A percentile compares a stretch with the other conserved stretches of the same genome.
Conservation (phyloP, 2,329 filamentous ascomycete species). For the Fusarium sp. region DNA sequence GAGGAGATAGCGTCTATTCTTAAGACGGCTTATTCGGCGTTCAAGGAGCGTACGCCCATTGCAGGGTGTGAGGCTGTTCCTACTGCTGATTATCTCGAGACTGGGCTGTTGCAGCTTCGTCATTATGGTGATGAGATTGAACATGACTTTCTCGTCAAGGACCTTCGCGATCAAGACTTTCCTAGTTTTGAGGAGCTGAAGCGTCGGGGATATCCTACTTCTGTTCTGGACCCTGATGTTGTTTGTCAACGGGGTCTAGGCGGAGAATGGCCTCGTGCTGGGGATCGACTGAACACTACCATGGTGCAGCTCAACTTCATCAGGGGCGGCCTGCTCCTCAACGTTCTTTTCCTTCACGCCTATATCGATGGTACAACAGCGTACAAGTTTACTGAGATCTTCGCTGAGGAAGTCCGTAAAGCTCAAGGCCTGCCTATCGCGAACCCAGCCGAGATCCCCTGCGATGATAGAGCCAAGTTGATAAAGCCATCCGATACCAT, state of each 20-base stretch:
- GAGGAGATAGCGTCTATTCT: neutral
- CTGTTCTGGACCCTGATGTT: neutral
- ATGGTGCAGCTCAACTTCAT: slow-evolving; percentile 12
- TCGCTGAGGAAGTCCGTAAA: slow-evolving; percentile 2
- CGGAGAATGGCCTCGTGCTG: slow-evolving; percentile 10
- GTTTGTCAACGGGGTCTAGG: slow-evolving; percentile 12
- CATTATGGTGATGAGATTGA: slow-evolving; percentile 16
- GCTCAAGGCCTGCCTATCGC: neutral
- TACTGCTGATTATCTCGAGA: neutral
- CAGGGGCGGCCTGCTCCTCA: neutral
- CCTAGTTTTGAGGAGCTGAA: slow-evolving; percentile 8
- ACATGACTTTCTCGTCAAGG: slow-evolving; percentile 12
- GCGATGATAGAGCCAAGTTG: neutral
- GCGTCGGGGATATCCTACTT: neutral
- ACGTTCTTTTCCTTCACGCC: slow-evolving; percentile 4
- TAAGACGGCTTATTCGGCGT: neutral
- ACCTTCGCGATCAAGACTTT: slow-evolving; percentile 1
- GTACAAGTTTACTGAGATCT: slow-evolving; percentile 15
- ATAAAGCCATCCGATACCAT: neutral
- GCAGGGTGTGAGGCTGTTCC: slow-evolving; percentile 9
- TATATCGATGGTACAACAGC: neutral
- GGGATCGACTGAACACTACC: slow-evolving; percentile 2
- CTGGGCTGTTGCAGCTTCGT: slow-evolving; percentile 2
- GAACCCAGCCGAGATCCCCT: neutral
- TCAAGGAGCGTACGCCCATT: slow-evolving; percentile 4